A percentile compares a stretch with the other conserved stretches of the same genome.
These are phyloP conservation scores for Fusarium dimerum DNA, from an alignment of 2,329 filamentous ascomycete species.

Conservation along the genomic window DNA sequence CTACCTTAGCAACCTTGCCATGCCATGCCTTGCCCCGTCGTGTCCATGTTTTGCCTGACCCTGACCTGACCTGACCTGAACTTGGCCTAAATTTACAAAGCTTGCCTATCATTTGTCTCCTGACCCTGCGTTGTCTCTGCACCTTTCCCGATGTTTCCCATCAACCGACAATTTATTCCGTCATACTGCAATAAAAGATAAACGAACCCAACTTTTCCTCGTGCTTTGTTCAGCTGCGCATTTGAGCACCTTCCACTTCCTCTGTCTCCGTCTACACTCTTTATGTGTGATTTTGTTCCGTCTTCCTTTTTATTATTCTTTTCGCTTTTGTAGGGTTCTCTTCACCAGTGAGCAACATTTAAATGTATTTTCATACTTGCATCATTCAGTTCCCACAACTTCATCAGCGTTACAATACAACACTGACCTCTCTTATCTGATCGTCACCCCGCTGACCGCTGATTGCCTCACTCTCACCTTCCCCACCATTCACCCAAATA, in stretches of 20 bases:
- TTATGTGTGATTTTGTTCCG: background rate
- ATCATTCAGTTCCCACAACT: constrained; percentile 18
- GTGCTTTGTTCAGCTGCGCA: background rate
- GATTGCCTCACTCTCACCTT: constrained; percentile 17
- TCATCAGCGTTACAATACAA: constrained; percentile 1
- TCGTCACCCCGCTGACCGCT: constrained; percentile 22
- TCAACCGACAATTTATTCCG: background rate
- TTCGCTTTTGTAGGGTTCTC: background rate
- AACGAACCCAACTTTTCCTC: background rate
- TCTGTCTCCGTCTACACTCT: background rate
- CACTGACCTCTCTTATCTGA: constrained; percentile 5
- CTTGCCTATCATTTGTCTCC: background rate
- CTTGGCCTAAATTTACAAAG: background rate
- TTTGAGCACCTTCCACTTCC: background rate
- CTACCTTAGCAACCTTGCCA: background rate
- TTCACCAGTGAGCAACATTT: background rate
- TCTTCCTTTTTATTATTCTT: background rate
- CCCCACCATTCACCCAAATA: constrained; percentile 16
- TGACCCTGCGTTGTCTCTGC: background rate
- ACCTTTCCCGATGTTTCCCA: background rate
- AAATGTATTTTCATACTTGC: background rate
- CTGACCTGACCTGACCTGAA: background rate
- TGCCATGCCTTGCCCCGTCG: background rate
- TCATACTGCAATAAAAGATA: background rate
- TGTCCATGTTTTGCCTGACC: background rate